Conservation (phyloP, 371 early-diverging fungal genomes). For the Saksenaea vasiformis region DNA sequence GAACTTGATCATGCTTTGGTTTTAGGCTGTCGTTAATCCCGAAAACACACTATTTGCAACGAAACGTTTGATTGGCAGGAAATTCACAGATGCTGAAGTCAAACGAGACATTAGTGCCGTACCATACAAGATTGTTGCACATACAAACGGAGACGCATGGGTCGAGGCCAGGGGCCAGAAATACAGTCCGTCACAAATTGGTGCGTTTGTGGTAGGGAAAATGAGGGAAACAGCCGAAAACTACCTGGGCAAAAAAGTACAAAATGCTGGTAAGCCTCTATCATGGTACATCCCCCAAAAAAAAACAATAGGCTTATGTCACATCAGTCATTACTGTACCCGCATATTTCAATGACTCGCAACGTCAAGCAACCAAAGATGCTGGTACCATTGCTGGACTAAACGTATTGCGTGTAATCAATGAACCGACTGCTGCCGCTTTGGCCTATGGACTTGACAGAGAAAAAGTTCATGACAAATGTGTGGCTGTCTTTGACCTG, state of each 20-base stretch:
- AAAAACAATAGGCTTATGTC: constrained; percentile 15
- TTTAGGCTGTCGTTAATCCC: constrained; percentile 86
- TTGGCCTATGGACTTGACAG: constrained; percentile 93
- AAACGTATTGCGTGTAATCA: constrained; percentile 94
- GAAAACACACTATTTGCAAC: constrained; percentile 92
- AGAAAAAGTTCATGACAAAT: constrained; percentile 72
- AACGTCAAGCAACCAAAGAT: constrained; percentile 98
- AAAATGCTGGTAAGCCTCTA: constrained; percentile 86
- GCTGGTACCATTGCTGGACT: constrained; percentile 96
- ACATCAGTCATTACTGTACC: constrained; percentile 81
- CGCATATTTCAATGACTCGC: constrained; percentile 86
- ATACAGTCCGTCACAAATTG: constrained; percentile 96
- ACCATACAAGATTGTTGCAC: constrained; percentile 87
- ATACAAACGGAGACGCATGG: constrained; percentile 96
- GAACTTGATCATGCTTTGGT: neutral
- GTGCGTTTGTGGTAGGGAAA: constrained; percentile 92
- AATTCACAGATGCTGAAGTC: constrained; percentile 83
- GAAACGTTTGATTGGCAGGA: constrained; percentile 96
- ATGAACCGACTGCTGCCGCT: constrained; percentile 99
- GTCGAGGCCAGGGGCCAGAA: constrained; percentile 88
- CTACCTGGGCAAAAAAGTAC: constrained; percentile 81
- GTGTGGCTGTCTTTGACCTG: constrained; percentile 95
- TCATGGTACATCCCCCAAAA: too few species aligned
- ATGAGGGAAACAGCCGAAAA: constrained; percentile 94
- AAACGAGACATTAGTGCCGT: constrained; percentile 85